phyloP scores from a whole-genome alignment of 225 moss, liverwort and hornwort species.

The Polytrichum formosum region DNA sequence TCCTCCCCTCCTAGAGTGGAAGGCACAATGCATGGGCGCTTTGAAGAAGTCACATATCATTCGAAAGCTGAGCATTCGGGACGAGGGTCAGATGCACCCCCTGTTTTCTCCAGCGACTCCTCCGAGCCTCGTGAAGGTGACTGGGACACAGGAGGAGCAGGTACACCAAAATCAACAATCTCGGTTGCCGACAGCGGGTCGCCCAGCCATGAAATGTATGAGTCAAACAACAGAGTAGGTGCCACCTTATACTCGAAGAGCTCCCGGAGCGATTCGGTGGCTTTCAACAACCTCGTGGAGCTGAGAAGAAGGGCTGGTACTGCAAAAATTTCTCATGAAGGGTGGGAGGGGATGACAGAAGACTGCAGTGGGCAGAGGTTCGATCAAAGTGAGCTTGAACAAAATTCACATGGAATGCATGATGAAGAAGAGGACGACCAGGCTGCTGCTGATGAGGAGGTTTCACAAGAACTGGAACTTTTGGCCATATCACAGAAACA shows the following conservation, averaged over 20 bases:
- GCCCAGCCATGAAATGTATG: constrained; percentile 5
- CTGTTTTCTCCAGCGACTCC: constrained; percentile 20
- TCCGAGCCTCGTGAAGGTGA: constrained; percentile 3
- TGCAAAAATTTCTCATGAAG: constrained; percentile 16
- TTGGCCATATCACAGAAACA: constrained; percentile 21
- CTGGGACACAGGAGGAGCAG: background rate
- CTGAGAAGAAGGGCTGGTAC: constrained; percentile 19
- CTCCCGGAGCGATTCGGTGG: constrained; percentile 3
- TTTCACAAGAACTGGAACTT: constrained; percentile 16
- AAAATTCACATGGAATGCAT: constrained; percentile 2
- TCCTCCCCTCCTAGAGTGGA: constrained; percentile 21
- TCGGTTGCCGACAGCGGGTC: constrained; percentile 19
- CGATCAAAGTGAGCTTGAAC: constrained; percentile 17
- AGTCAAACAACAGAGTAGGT: background rate
- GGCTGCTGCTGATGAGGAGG: constrained; percentile 9
- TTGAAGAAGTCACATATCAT: constrained; percentile 29
- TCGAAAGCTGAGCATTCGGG: background rate
- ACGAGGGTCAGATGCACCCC: constrained; percentile 12
- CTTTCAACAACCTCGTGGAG: constrained; percentile 33
- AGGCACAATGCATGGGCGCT: constrained; percentile 35
- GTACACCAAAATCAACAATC: constrained; percentile 12
- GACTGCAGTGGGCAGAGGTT: constrained; percentile 14
- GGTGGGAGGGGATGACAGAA: constrained; percentile 22
- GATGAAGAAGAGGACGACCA: constrained; percentile 3
- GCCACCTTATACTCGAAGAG: background rate